Evolutionary conservation across 2,329 filamentous ascomycete species (phyloP), one percentile per base, ranked within the genome.

Genomic region (Ascochyta lentis): DNA sequence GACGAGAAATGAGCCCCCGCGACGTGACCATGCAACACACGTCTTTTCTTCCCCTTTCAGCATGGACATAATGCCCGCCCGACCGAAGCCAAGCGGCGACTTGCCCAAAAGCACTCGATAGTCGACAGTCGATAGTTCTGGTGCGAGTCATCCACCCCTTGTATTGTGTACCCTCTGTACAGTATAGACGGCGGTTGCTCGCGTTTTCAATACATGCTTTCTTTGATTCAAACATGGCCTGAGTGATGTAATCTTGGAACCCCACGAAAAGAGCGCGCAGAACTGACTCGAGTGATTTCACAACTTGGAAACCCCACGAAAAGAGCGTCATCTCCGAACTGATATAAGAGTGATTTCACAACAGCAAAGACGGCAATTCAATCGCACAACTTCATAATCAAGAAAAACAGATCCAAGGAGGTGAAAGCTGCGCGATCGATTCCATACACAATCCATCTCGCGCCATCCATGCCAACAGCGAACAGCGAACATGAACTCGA

Each of bases 91-190:
- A 51, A 54, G 59, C 55, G 54, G 49, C 51, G 46, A 54, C 54
- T 41, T 60, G 53, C 49, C 40, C 58, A 45, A 49, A 58, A 54
- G 57, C 51, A 58, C 61, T 63, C 60, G 50, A 62, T 58, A 59
- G 54, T 51, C 44, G 50, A 62, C 56, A 60, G 52, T 51, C 44
- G 50, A 49, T 42, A 46, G 58, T 53, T 19, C 41, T 63, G 58
- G 59, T 67, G 60, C 66, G 58, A 64, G 59, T 66, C 64, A 58
- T 63, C 59, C 61, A 49, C 58, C 66, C 70, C 61, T 68, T 74
- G 69, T 76, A 75, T 71, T 69, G 67, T 73, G 72, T 76, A 75
- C 73, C 66, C 67, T 71, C 65, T 77, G 74, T 77, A 77, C 74
- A 76, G 68, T 74, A 77, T 76, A 76, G 71, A 76, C 67, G 66